These are phyloP conservation scores for Lentinula detonsa DNA, from an alignment of 768 basidiomycete species.

Conservation along the genomic window DNA sequence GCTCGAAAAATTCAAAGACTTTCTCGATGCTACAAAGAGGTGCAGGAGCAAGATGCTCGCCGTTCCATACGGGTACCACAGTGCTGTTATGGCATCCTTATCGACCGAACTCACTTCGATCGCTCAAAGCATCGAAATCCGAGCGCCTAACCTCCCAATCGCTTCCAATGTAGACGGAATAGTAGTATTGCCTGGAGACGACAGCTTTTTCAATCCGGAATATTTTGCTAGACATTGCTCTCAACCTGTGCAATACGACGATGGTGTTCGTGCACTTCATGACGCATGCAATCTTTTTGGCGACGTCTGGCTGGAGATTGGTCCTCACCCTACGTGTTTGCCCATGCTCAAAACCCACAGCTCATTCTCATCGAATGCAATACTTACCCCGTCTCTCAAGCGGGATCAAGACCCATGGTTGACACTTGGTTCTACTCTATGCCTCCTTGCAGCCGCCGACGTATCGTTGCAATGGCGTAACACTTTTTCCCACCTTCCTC, in stretches of 20 bases:
- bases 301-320: constrained; percentile 59
- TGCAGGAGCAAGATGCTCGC: constrained; percentile 39
- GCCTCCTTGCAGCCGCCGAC: constrained; percentile 39
- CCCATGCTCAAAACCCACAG: constrained; percentile 47
- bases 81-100: constrained; percentile 54
- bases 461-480: constrained; percentile 47
- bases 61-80: constrained; percentile 64
- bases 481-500: constrained; percentile 40
- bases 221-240: constrained; percentile 58
- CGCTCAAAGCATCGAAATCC: constrained; percentile 28
- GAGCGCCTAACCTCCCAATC: constrained; percentile 49
- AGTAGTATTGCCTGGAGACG: constrained; percentile 48
- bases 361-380: constrained; percentile 19
- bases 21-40: constrained; percentile 27
- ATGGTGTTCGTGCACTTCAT: constrained; percentile 39
- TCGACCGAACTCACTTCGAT: constrained; percentile 40
- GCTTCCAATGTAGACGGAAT: constrained; percentile 56
- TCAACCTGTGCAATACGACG: constrained; percentile 50
- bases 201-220: constrained; percentile 34
- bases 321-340: constrained; percentile 53
- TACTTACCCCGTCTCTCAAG: constrained; percentile 46
- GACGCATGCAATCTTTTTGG: constrained; percentile 20
- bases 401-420: constrained; percentile 37
- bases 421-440: constrained; percentile 38
- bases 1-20: constrained; percentile 32